Evolutionary conservation across 768 basidiomycete genomes (phyloP), one percentile per base, ranked within the genome.

Genomic region (Panus rudis): DNA sequence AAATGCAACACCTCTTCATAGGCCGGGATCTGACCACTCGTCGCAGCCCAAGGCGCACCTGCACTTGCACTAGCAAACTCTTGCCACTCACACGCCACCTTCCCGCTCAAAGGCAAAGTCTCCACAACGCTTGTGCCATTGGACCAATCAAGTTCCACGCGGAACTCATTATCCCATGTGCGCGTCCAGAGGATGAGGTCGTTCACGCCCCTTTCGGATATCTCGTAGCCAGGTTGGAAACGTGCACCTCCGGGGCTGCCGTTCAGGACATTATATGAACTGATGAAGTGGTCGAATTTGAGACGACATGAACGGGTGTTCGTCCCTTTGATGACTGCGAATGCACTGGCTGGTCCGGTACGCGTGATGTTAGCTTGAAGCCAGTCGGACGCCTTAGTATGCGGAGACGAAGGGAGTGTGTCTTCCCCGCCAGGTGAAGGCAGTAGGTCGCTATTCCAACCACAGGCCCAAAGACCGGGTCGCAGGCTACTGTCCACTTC

Each of bases 301-400:
- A 89, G 50, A 39, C 73, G 59, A 55, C 87, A 88, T 14, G 68
- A 68, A 19, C 83, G 75, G 10, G 83, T 81, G 56, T 84, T 80
- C 32, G 57, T 60, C 10, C 80, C 84, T 35, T 62, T 59, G 10
- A 88, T 57, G 3, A 53, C 56, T 45, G 86, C 64, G 21, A 60
- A 60, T n/a, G 76, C 79, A 1, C 68, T 64, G 19, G 68, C 62
- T 0, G 57, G 39, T n/a, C 68, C 68, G 2, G 66, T 64, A 11
- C 76, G 67, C 31, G 54, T 57, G 6, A 70, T 53, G 6, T 60
- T 63, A 16, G 70, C 64, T 17, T 63, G 58, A 31, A 87, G 54
- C 76, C 75, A 81, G 19, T 51, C 46, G 17, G 32, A 8, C 14
- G 22, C 20, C 16, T 10, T 7, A 4, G 28, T 22, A 19, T 38